Conservation (phyloP, 306 rosid species). For the Cicer yamashitae region DNA sequence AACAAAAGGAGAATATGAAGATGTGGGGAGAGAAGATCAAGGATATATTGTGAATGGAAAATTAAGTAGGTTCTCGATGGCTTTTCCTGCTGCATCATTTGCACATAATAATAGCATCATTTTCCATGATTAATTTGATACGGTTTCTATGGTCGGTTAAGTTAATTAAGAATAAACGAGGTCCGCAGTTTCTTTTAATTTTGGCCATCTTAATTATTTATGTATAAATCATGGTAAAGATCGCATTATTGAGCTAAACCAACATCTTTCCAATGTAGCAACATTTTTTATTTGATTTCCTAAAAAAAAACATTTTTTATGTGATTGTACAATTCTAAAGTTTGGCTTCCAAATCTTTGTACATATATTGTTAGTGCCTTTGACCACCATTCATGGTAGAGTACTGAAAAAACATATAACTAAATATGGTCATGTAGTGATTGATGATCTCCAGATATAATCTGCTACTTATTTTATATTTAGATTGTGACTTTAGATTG, state of each 20-base stretch:
- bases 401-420: slow-evolving; percentile 27
- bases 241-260: slow-evolving; percentile 39
- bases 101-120: slow-evolving; percentile 43
- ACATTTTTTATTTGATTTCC: slow-evolving; percentile 1
- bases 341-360: slow-evolving; percentile 35
- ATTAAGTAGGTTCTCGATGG: slow-evolving; percentile 39
- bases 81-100: slow-evolving; percentile 45
- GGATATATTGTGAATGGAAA: slow-evolving; percentile 14
- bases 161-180: slow-evolving; percentile 46
- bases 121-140: slow-evolving; percentile 60
- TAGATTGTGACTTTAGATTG: slow-evolving; percentile 29
- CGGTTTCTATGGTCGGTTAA: slow-evolving; percentile 50
- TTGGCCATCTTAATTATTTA: slow-evolving; percentile 36
- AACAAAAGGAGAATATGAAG: slow-evolving; percentile 26
- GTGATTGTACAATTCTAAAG: slow-evolving; percentile 5
- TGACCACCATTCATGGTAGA: slow-evolving; percentile 31
- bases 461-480: slow-evolving; percentile 24
- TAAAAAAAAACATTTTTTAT: neutral
- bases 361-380: slow-evolving; percentile 34
- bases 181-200: slow-evolving; percentile 36
- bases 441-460: slow-evolving; percentile 40
- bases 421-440: slow-evolving; percentile 51
- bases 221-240: slow-evolving; percentile 26
- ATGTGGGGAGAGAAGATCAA: slow-evolving; percentile 21
- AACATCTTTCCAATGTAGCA: slow-evolving; percentile 43